A percentile compares a stretch with the other conserved stretches of the same genome.
These are phyloP conservation scores for Chlorella sorokiniana DNA, from an alignment of 139 green algal genomes.

Conservation along the genomic window DNA sequence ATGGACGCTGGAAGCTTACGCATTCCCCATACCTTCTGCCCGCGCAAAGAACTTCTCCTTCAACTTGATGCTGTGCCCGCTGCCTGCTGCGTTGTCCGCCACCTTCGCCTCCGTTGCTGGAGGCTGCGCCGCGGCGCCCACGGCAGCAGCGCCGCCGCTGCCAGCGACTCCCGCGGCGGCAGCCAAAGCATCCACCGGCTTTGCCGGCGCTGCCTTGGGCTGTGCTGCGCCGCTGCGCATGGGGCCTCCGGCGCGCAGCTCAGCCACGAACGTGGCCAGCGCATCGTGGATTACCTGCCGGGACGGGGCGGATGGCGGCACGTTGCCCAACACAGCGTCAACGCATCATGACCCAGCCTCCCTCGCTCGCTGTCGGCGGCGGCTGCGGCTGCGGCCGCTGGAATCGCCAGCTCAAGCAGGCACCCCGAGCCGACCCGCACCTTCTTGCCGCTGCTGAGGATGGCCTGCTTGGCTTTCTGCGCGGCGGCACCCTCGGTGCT, in stretches of 20 bases:
- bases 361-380: too few species aligned
- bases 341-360: too few species aligned
- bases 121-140: not conserved
- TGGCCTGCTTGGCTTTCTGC: slow-evolving; percentile 46
- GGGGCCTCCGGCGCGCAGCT: slow-evolving; percentile 68
- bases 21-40: slow-evolving; percentile 14
- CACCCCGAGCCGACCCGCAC: too few species aligned
- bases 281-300: slow-evolving; percentile 52
- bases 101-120: slow-evolving; percentile 3
- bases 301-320: not conserved
- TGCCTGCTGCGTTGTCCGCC: not conserved
- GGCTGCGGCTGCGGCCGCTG: too few species aligned
- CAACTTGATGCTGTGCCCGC: slow-evolving; percentile 56
- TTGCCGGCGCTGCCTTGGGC: slow-evolving; percentile 8
- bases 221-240: slow-evolving; percentile 13
- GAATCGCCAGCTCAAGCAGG: too few species aligned
- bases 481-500: slow-evolving; percentile 14
- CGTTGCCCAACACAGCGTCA: too few species aligned
- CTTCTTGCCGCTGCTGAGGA: slow-evolving; percentile 54
- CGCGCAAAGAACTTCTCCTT: slow-evolving; percentile 73
- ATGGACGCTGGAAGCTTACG: too few species aligned
- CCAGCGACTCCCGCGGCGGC: not conserved
- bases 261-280: slow-evolving; percentile 64
- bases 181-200: slow-evolving; percentile 4
- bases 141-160: slow-evolving; percentile 1